These are phyloP conservation scores for Penicillium sp. DNA, from an alignment of 2,329 filamentous ascomycete genomes.

Conservation along the genomic window DNA sequence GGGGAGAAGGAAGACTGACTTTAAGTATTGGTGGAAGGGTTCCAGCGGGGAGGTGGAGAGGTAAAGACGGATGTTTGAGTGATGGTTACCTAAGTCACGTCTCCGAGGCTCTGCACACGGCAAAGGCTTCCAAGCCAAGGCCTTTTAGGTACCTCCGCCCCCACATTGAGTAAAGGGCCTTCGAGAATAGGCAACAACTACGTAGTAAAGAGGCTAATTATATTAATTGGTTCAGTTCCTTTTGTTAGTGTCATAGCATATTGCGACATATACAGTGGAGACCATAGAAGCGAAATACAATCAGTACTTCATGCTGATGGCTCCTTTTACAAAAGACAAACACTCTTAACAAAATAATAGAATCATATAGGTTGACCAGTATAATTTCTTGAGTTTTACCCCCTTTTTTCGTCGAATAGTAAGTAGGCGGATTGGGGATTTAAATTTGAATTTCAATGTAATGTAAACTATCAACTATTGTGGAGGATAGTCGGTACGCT, in stretches of 20 bases:
- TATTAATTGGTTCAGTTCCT: too few relatives aligned
- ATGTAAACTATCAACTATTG: neutral
- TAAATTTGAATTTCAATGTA: neutral
- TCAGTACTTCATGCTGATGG: too few relatives aligned
- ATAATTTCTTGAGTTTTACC: too few relatives aligned
- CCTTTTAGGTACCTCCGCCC: neutral
- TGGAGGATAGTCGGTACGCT: neutral
- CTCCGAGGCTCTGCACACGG: conserved; percentile 3
- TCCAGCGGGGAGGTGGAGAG: neutral
- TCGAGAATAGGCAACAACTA: neutral
- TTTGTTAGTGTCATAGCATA: too few relatives aligned
- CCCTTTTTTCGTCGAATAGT: neutral
- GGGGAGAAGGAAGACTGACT: neutral
- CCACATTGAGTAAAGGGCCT: neutral
- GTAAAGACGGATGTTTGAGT: neutral
- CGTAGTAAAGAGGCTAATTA: too few relatives aligned
- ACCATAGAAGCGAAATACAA: too few relatives aligned
- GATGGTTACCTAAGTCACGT: neutral
- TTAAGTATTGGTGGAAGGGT: neutral
- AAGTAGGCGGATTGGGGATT: neutral
- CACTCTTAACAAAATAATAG: too few relatives aligned
- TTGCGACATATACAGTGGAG: too few relatives aligned
- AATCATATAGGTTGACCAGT: too few relatives aligned
- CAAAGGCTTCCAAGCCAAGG: neutral
- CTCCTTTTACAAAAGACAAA: too few relatives aligned